Percentiles rank a stretch among this genome's conserved stretches.
Conservation (phyloP, 2,329 filamentous ascomycete species). For the Aspergillus udagawae region DNA sequence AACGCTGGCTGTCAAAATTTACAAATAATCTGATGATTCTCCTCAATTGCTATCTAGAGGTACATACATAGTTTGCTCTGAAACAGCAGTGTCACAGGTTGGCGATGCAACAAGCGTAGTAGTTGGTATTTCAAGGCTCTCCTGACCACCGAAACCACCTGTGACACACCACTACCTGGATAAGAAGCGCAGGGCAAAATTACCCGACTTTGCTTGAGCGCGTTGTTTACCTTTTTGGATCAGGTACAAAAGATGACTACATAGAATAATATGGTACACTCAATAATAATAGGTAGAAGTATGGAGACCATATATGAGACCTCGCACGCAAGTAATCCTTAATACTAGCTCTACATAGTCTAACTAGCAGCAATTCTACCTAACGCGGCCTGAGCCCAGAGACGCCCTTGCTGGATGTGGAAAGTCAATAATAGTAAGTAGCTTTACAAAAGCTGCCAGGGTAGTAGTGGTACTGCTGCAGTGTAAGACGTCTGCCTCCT, state of each 20-base stretch:
- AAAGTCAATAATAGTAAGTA: neutral
- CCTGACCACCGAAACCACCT: neutral
- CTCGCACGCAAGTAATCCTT: neutral
- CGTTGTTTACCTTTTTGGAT: neutral
- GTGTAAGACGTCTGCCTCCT: neutral
- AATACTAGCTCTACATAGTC: neutral
- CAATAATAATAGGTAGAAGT: neutral
- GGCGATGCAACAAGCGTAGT: neutral
- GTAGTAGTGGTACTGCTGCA: neutral
- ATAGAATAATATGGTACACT: neutral
- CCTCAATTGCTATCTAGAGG: neutral
- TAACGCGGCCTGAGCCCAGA: slow-evolving; percentile 18
- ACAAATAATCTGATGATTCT: neutral
- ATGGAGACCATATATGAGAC: neutral
- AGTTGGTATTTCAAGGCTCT: neutral
- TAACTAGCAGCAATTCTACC: slow-evolving; percentile 4
- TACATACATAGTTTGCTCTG: neutral
- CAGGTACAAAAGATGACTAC: neutral
- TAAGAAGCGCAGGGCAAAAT: neutral
- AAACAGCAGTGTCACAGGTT: neutral
- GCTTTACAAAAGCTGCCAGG: neutral
- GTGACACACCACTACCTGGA: neutral
- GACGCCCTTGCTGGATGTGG: slow-evolving; percentile 12
- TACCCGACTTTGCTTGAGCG: neutral
- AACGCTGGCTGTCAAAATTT: neutral